Conservation (phyloP, 306 rosid genomes). For the Lathyrus tuberosus region DNA sequence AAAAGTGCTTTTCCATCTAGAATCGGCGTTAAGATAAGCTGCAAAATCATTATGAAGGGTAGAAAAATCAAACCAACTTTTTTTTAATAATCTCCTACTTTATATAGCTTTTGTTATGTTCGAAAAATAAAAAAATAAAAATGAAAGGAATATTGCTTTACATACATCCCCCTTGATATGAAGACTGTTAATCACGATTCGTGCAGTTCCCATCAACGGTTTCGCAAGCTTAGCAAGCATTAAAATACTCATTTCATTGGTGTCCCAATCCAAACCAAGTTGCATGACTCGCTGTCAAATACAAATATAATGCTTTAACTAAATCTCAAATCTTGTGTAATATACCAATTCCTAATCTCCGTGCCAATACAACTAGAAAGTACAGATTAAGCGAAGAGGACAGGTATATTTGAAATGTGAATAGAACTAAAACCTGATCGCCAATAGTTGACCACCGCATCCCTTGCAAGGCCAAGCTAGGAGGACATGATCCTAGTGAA, state of each 20-base stretch:
- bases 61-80: slow-evolving; percentile 29
- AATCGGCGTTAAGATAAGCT: slow-evolving; percentile 81
- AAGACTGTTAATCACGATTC: slow-evolving; percentile 90
- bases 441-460: slow-evolving; percentile 80
- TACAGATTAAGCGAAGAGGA: not conserved
- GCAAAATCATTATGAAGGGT: slow-evolving; percentile 45
- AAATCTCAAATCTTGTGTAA: slow-evolving; percentile 27
- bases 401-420: slow-evolving; percentile 32
- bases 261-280: slow-evolving; percentile 92
- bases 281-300: slow-evolving; percentile 71
- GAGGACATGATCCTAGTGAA: slow-evolving; percentile 87
- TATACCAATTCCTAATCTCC: slow-evolving; percentile 16
- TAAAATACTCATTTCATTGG: slow-evolving; percentile 87
- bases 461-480: slow-evolving; percentile 84
- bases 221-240: slow-evolving; percentile 85
- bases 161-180: slow-evolving; percentile 97
- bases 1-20: slow-evolving; percentile 80
- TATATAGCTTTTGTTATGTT: slow-evolving; percentile 8
- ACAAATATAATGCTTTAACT: slow-evolving; percentile 38
- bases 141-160: slow-evolving; percentile 38
- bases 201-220: slow-evolving; percentile 89
- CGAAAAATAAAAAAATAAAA: slow-evolving; percentile 5
- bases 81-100: slow-evolving; percentile 5
- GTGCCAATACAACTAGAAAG: not conserved
- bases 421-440: slow-evolving; percentile 70